Base-by-base conservation (phyloP, 345 rosid species). In the Brassica carinata region DNA sequence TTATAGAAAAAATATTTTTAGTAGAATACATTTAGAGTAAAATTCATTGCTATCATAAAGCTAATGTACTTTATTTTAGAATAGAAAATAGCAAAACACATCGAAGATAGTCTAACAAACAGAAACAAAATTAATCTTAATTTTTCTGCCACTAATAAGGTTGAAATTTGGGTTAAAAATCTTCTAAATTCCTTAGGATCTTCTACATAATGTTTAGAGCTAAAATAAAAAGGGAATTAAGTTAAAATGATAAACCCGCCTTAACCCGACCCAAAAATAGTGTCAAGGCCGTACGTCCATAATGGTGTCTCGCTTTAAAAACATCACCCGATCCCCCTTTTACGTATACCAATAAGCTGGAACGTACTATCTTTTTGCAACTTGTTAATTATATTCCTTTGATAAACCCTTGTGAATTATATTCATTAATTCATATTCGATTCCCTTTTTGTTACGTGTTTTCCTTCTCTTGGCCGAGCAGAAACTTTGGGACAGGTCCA, bases 401-500 rank as follows among this genome's bases (percentile, higher is more conserved):
- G 51, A 14, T 11, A 13, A 45, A 48, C 15, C 15, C 17, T 48
- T 48, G 55, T 48, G 55, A 48, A 14, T 48, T 13, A 5, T 48
- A 48, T 45, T 45, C 17, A 48, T 48, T 48, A 13, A 73, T 51
- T 23, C 19, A 5, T 67, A 67, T 76, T 76, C 33, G 69, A 53
- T 53, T 53, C 30, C 10, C 9, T 6, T 48, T 31, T 18, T 8
- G 48, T 34, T 30, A 27, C 29, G 15, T 48, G 17, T 18, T 43
- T 76, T 58, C 59, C 30, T 36, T 19, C 38, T 64, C 36, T 63
- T 3, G 8, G 64, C 38, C 17, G 63, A 73, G 36, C 63, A 63
- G 69, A 45, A 57, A 65, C 45, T 73, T 73, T 34, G 73, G 63
- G 18, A 73, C 55, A 74, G 70, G 83, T 74, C 78, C 75, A 80